A percentile compares a stretch with the other conserved stretches of the same genome.
Evolutionary conservation across 257 asterid genomes (phyloP).

Genomic region (Gynochthodes officinalis): DNA sequence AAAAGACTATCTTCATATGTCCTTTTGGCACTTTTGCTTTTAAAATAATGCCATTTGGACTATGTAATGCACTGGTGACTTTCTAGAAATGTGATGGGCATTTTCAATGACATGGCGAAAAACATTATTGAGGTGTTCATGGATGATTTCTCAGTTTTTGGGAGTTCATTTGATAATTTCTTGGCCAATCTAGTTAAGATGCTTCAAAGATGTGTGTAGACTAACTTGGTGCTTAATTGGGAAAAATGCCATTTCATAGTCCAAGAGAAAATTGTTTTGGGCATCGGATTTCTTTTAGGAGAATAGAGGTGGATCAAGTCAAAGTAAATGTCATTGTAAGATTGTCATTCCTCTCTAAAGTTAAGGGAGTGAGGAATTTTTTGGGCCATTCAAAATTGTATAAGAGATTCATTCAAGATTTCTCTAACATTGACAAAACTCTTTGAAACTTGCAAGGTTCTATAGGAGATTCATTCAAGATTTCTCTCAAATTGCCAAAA

Average conservation of each 20-base stretch:
- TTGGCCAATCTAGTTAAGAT: background rate
- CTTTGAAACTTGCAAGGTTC: background rate
- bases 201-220: background rate
- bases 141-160: background rate
- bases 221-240: too few species aligned
- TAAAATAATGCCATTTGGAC: background rate
- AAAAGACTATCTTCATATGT: too few species aligned
- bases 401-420: too few species aligned
- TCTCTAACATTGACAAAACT: too few species aligned
- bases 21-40: background rate
- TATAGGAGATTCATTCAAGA: background rate
- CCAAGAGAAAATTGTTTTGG: too few species aligned
- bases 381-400: too few species aligned
- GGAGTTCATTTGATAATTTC: background rate
- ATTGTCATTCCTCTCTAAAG: background rate
- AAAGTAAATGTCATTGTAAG: background rate
- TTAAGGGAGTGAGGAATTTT: too few species aligned
- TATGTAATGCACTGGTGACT: background rate
- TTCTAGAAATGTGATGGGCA: background rate
- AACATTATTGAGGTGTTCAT: background rate
- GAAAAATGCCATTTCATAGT: too few species aligned
- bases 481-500: too few species aligned
- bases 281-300: too few species aligned
- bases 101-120: background rate
- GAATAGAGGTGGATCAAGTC: background rate